A percentile compares a stretch with the other conserved stretches of the same genome.
These are phyloP conservation scores for Lasiosphaeris hirsuta DNA, from an alignment of 495 filamentous ascomycete genomes.

Conservation along the genomic window DNA sequence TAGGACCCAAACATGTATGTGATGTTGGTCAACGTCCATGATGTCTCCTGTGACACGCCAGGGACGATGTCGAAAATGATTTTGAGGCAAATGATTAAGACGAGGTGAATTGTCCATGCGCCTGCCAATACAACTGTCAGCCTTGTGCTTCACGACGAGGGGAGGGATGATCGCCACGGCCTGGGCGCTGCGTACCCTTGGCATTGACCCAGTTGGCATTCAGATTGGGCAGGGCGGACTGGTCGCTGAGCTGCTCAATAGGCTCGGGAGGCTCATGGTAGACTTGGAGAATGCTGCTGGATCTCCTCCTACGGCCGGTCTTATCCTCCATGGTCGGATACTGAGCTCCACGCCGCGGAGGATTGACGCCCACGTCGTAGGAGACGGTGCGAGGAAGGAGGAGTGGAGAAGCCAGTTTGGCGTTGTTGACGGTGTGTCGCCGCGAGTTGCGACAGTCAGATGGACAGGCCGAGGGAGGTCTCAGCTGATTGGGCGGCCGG, in stretches of 20 bases:
- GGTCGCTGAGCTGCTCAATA: constrained; percentile 92
- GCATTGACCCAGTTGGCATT: constrained; percentile 99
- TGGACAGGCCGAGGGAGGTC: not conserved
- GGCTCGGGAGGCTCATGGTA: constrained; percentile 94
- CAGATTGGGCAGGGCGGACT: constrained; percentile 88
- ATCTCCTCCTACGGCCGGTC: constrained; percentile 75
- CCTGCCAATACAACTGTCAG: constrained; percentile 50
- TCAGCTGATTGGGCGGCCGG: not conserved
- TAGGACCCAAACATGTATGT: constrained; percentile 98
- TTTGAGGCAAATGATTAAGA: constrained; percentile 84
- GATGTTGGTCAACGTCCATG: constrained; percentile 98
- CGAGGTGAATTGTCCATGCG: constrained; percentile 94
- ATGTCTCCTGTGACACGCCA: constrained; percentile 91
- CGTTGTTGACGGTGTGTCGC: constrained; percentile 54
- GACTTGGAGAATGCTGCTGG: constrained; percentile 81
- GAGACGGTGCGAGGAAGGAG: constrained; percentile 75
- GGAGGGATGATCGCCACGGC: not conserved
- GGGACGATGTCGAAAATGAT: constrained; percentile 95
- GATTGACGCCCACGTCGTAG: constrained; percentile 72
- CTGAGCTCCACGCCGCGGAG: constrained; percentile 47
- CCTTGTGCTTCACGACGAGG: not conserved
- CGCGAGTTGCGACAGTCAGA: constrained; percentile 18
- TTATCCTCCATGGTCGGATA: constrained; percentile 47
- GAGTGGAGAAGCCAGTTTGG: constrained; percentile 79
- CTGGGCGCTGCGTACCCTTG: constrained; percentile 65